These are phyloP conservation scores for Leccinum variicolor DNA, from an alignment of 768 basidiomycete genomes.

Conservation along the genomic window DNA sequence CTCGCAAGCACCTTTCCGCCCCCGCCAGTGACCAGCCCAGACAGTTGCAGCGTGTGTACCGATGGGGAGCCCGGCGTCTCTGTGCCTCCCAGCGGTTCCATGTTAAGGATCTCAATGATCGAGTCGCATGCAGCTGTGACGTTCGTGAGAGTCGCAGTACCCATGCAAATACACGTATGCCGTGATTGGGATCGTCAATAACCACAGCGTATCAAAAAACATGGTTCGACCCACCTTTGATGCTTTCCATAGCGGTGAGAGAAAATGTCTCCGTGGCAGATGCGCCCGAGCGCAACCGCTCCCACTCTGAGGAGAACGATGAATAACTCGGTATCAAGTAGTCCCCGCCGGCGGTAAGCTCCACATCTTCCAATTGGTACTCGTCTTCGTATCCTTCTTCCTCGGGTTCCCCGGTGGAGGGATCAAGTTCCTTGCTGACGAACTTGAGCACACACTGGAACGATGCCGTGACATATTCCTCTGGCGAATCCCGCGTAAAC, in stretches of 20 bases:
- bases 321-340: constrained; percentile 95
- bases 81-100: constrained; percentile 94
- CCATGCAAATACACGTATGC: constrained; percentile 13
- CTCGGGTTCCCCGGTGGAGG: constrained; percentile 91
- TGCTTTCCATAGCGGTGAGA: constrained; percentile 85
- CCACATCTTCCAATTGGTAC: constrained; percentile 95
- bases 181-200: constrained; percentile 20
- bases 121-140: constrained; percentile 89
- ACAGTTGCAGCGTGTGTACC: constrained; percentile 92
- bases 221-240: constrained; percentile 68
- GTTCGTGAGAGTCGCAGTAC: constrained; percentile 1
- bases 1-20: constrained; percentile 95
- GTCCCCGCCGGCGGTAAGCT: constrained; percentile 87
- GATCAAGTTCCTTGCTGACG: constrained; percentile 96
- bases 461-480: constrained; percentile 74
- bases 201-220: constrained; percentile 6
- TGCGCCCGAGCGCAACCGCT: constrained; percentile 74
- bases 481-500: constrained; percentile 80
- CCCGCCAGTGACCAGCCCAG: constrained; percentile 86
- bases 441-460: constrained; percentile 94
- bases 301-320: constrained; percentile 94
- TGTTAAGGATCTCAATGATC: constrained; percentile 91
- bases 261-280: constrained; percentile 91
- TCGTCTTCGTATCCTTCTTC: constrained; percentile 99
- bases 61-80: constrained; percentile 78